phyloP scores from a whole-genome alignment of 225 moss, liverwort and hornwort species.

The Straminergon stramineum region DNA sequence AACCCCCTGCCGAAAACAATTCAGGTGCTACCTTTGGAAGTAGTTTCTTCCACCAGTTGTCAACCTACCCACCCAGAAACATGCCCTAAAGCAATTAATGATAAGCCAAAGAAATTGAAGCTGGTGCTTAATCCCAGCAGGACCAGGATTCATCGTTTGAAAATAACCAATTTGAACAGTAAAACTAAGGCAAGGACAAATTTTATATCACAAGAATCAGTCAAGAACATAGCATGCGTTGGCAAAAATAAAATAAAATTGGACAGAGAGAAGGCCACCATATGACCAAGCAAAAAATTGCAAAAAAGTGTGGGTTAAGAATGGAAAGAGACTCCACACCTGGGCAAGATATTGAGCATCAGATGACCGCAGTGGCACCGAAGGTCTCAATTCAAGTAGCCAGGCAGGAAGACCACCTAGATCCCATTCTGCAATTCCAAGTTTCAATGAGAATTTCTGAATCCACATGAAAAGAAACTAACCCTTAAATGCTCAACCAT shows the following conservation, averaged over 20 bases:
- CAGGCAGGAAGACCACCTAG: constrained; percentile 84
- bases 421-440: constrained; percentile 65
- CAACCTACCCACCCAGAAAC: constrained; percentile 43
- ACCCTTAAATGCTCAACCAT: no score
- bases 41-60: constrained; percentile 71
- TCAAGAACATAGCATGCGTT: background rate
- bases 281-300: background rate
- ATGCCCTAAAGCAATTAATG: background rate
- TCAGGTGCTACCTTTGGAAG: constrained; percentile 55
- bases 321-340: constrained; percentile 18
- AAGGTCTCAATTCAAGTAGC: constrained; percentile 60
- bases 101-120: background rate
- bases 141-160: background rate
- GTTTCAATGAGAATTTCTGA: background rate
- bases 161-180: background rate
- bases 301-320: background rate
- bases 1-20: constrained; percentile 59
- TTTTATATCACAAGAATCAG: background rate
- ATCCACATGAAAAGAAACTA: background rate
- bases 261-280: background rate
- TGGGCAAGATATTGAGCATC: constrained; percentile 54
- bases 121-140: background rate
- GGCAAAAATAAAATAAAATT: background rate
- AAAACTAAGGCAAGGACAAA: background rate
- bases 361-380: constrained; percentile 61